Evolutionary conservation across 2,329 filamentous ascomycete species (phyloP).

Genomic region (Stagonosporopsis cucurbitacearum): DNA sequence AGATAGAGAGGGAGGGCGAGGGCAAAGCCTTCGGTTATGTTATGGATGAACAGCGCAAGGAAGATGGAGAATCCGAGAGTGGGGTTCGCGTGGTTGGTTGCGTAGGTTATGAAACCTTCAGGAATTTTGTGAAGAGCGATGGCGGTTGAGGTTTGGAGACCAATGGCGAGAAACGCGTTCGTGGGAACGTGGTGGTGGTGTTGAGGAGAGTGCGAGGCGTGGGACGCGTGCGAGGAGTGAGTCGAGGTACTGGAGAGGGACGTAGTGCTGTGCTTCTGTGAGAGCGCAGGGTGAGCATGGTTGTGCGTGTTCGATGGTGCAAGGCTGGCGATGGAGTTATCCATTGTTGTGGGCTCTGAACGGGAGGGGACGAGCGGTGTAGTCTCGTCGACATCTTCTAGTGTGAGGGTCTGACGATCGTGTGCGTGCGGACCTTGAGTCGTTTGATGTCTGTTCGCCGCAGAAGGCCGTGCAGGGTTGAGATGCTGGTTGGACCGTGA

Average conservation of each 20-base stretch:
- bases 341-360: slow-evolving; percentile 34
- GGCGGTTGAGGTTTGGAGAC: slow-evolving; percentile 93
- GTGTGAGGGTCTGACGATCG: slow-evolving; percentile 37
- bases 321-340: slow-evolving; percentile 28
- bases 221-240: slow-evolving; percentile 22
- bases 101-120: slow-evolving; percentile 86
- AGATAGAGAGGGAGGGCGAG: slow-evolving; percentile 93
- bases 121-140: slow-evolving; percentile 97
- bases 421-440: slow-evolving; percentile 25
- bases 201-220: slow-evolving; percentile 49
- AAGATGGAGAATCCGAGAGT: slow-evolving; percentile 89
- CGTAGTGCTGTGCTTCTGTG: slow-evolving; percentile 12
- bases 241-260: slow-evolving; percentile 16
- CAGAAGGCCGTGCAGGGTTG: slow-evolving; percentile 24
- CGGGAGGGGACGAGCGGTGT: slow-evolving; percentile 29
- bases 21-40: slow-evolving; percentile 96
- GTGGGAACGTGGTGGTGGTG: slow-evolving; percentile 96
- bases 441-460: slow-evolving; percentile 33
- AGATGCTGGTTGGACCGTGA: slow-evolving; percentile 29
- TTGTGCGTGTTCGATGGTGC: slow-evolving; percentile 19
- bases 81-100: slow-evolving; percentile 95
- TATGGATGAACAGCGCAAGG: slow-evolving; percentile 95
- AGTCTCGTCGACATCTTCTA: slow-evolving; percentile 39
- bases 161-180: slow-evolving; percentile 91
- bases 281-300: neutral